Evolutionary conservation across 2,329 filamentous ascomycete species (phyloP), one percentile per base, ranked within the genome.

Genomic region (Colletotrichum sansevieriae): DNA sequence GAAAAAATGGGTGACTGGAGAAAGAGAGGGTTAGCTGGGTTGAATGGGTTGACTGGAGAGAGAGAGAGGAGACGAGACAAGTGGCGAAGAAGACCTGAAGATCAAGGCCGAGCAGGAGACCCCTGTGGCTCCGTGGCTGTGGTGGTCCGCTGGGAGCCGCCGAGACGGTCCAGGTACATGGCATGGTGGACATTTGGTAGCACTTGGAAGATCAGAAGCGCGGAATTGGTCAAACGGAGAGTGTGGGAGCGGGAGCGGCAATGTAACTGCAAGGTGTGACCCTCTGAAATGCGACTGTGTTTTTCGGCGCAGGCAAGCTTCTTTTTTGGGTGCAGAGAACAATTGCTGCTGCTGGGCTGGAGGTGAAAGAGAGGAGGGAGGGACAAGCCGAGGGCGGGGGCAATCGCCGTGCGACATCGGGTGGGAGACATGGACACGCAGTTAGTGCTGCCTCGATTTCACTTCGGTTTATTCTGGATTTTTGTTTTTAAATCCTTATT

Each of bases 191-290:
- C 9, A 25, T n/a, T 39, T 10, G 25, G 39, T 29, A 18, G 22
- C 15, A 58, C 15, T 49, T 37, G 33, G 41, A n/a, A 55, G 58
- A 51, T 43, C 33, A 35, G 22, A 51, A 41, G 43, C 9, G 35
- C 15, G 59, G 51, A 41, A 52, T 67, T 57, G 64, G 54, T 64
- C 61, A 39, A 59, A 35, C 20, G 33, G 55, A 59, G 15, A 7
- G 9, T 10, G 37, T 25, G 58, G 56, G 29, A 12, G 29, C 54
- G 49, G 62, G 55, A 59, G 49, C 12, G 41, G 20, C 49, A 52
- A 62, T 60, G 66, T 66, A 66, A 25, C 63, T 56, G 49, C 62
- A 69, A 66, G 55, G 66, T 69, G 56, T 56, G 66, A 39, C 63
- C 56, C 25, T 49, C 47, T 44, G n/a, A 52, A 37, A 51, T 35